Evolutionary conservation across 2,329 filamentous ascomycete genomes (phyloP), one percentile per base, ranked within the genome.

Genomic region (Knoxdaviesia capensis): DNA sequence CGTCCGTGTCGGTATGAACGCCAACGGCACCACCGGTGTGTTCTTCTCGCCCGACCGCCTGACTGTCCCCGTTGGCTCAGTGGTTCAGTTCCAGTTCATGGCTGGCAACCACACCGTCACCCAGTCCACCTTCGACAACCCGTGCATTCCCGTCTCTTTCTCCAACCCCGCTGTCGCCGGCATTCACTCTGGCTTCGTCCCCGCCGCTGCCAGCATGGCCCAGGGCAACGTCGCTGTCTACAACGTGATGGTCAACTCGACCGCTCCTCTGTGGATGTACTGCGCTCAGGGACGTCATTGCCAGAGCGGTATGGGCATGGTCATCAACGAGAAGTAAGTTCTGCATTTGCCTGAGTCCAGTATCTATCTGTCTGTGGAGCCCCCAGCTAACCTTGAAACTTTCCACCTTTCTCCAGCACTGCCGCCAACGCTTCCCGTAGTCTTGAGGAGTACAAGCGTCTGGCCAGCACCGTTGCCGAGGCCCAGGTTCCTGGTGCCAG

Each of bases 201-300:
- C 74, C 47, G 77, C 74, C 36, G 64, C 65, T 3, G 69, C 73
- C 44, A 64, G 62, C 47, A 53, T 59, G 28, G 52, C 57, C 46
- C 62, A 57, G 51, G 65, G 63, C 50, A 59, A 63, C 55, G 66
- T 75, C 46, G 72, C 80, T 31, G 77, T 77, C 42, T 90, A 77
- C 60, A 84, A 77, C 45, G 63, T 88, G 52, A 68, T 67, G 56
- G 62, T 90, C 56, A 77, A 76, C 53, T 66, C 74, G 57, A 71
- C 68, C 38, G 77, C 68, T 43, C 82, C 83, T 31, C 65, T 87
- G 48, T 90, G 83, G 81, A 62, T 82, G 48, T 88, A 80, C 67
- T 88, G 82, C 61, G 75, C 74, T 31, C 77, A 85, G 57, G 74
- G 56, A 38, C 71, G 67, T 53, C 83, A 90, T 62, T 90, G 82